Percentiles rank a stretch among this genome's conserved stretches.
phyloP scores from a whole-genome alignment of 768 basidiomycete genomes.

The Tremella fuciformis region DNA sequence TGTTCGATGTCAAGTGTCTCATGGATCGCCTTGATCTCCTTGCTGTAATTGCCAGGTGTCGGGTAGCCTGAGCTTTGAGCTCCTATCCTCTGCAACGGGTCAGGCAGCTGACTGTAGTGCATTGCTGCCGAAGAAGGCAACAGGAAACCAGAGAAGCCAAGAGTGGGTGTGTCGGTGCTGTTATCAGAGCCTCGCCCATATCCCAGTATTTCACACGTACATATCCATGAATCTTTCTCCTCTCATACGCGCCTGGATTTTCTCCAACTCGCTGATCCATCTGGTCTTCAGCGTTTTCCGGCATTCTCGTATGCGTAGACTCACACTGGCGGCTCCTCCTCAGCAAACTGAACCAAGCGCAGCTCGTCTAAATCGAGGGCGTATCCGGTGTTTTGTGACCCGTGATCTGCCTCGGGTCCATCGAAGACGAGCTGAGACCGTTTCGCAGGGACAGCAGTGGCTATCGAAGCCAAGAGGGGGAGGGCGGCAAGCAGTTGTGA shows the following conservation, averaged over 20 bases:
- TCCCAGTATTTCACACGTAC: constrained; percentile 29
- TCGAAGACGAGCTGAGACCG: constrained; percentile 16
- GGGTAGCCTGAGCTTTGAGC: constrained; percentile 37
- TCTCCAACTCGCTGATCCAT: constrained; percentile 86
- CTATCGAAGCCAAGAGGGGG: constrained; percentile 33
- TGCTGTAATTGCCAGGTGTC: constrained; percentile 43
- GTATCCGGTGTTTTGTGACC: constrained; percentile 59
- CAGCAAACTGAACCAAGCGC: constrained; percentile 74
- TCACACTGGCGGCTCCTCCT: constrained; percentile 60
- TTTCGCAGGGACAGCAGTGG: constrained; percentile 22
- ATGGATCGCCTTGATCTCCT: constrained; percentile 42
- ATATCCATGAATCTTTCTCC: constrained; percentile 85
- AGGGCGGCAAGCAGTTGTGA: constrained; percentile 27
- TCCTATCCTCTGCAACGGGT: constrained; percentile 59
- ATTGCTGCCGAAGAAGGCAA: constrained; percentile 29
- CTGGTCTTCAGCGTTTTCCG: constrained; percentile 15
- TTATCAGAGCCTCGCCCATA: constrained; percentile 8
- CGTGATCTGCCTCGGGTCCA: constrained; percentile 6
- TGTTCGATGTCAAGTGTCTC: constrained; percentile 35
- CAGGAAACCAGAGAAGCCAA: constrained; percentile 44
- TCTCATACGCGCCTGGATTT: constrained; percentile 75
- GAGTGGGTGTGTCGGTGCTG: constrained; percentile 69
- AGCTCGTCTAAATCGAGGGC: constrained; percentile 68
- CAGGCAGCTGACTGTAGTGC: constrained; percentile 41
- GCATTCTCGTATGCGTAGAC: neutral